Conservation (phyloP, 2,329 filamentous ascomycete species). For the Acrodontium crateriforme region DNA sequence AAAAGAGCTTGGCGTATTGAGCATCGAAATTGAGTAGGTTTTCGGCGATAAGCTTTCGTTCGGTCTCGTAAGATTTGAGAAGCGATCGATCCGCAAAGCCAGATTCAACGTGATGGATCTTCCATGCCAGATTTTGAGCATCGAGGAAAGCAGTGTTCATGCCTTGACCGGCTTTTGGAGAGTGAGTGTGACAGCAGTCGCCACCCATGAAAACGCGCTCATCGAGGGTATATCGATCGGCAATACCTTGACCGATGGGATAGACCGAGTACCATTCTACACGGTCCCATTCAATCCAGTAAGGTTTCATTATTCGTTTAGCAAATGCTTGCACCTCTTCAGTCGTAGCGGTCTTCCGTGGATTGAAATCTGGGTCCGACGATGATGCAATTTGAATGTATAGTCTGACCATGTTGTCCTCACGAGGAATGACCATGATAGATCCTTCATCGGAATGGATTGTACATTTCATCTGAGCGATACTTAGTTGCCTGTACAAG, state of each 20-base stretch:
- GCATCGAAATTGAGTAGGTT: conserved; percentile 76
- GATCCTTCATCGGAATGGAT: conserved; percentile 50
- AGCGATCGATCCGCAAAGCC: conserved; percentile 65
- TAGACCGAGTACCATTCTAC: conserved; percentile 55
- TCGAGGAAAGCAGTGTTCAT: conserved; percentile 48
- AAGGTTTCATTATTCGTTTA: conserved; percentile 45
- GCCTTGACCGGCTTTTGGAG: conserved; percentile 50
- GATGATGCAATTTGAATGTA: conserved; percentile 50
- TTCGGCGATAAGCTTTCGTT: conserved; percentile 75
- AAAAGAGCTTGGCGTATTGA: conserved; percentile 82
- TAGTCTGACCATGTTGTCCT: conserved; percentile 41
- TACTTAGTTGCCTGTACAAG: not conserved
- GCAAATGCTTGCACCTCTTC: conserved; percentile 45
- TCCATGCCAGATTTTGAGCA: conserved; percentile 87
- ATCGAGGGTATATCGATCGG: conserved; percentile 50
- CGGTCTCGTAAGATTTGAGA: conserved; percentile 72
- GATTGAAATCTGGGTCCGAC: conserved; percentile 46
- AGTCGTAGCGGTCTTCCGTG: conserved; percentile 44
- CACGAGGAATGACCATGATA: conserved; percentile 48
- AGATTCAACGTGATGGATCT: conserved; percentile 78
- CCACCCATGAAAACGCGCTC: conserved; percentile 54
- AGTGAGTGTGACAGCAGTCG: conserved; percentile 50
- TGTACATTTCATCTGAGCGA: conserved; percentile 47
- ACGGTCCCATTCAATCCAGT: conserved; percentile 48
- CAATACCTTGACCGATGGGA: conserved; percentile 51